Percentiles rank a stretch among this genome's conserved stretches.
phyloP scores from a whole-genome alignment of 768 basidiomycete genomes.

The Trichaptum fuscoviolaceum region DNA sequence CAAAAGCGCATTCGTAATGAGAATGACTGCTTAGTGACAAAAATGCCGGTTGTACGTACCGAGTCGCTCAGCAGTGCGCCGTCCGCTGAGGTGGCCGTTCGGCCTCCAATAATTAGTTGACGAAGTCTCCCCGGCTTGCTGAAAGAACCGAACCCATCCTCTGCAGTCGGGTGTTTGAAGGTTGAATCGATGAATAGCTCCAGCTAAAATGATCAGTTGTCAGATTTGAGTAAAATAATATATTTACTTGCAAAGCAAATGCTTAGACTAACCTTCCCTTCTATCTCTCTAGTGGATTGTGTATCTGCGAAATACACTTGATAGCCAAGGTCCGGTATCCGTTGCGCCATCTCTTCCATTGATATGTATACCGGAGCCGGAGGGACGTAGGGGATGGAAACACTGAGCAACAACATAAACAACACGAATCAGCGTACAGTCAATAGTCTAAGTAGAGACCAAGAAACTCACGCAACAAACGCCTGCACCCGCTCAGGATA shows the following conservation, averaged over 20 bases:
- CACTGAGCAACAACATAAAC: slow-evolving; percentile 35
- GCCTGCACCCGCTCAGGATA: slow-evolving; percentile 57
- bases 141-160: slow-evolving; percentile 1
- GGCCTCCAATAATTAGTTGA: not conserved
- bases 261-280: slow-evolving; percentile 41
- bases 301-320: slow-evolving; percentile 60
- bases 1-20: not conserved
- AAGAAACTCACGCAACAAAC: slow-evolving; percentile 49
- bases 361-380: slow-evolving; percentile 46
- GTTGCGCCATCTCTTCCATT: slow-evolving; percentile 44
- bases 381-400: slow-evolving; percentile 65
- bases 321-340: slow-evolving; percentile 57
- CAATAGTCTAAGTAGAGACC: not conserved
- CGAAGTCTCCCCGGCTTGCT: not conserved
- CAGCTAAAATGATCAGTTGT: slow-evolving; percentile 14
- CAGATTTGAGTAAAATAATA: not conserved
- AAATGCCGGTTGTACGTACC: not conserved
- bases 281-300: slow-evolving; percentile 48
- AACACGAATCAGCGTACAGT: not conserved
- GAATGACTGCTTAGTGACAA: not conserved
- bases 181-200: slow-evolving; percentile 16
- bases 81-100: not conserved
- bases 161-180: slow-evolving; percentile 8
- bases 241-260: not conserved
- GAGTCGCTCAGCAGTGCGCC: not conserved